These are phyloP conservation scores for Angomonas deanei DNA, from an alignment of 208 protist genomes.

Conservation along the genomic window DNA sequence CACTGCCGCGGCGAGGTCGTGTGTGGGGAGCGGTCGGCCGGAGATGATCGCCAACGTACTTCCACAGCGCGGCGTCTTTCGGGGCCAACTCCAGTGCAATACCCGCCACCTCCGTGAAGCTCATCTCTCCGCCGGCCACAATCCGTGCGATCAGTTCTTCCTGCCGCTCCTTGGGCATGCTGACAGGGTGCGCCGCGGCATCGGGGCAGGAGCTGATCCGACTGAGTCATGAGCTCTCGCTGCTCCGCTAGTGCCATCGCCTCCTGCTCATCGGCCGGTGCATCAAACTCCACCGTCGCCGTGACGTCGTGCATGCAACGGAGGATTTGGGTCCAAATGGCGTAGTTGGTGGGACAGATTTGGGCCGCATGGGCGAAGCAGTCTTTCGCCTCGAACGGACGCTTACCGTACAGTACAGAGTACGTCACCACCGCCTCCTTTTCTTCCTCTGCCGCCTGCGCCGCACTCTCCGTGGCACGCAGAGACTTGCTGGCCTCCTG, in stretches of 20 bases:
- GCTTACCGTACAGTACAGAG: conserved; percentile 21
- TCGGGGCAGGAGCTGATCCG: neutral
- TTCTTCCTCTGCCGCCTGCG: neutral
- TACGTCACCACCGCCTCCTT: conserved; percentile 3
- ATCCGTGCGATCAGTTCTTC: conserved; percentile 2
- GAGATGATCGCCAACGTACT: conserved; percentile 10
- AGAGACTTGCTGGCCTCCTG: neutral
- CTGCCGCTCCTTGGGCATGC: neutral
- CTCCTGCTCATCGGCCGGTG: conserved; percentile 16
- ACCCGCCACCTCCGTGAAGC: conserved; percentile 14
- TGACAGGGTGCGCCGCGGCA: no score
- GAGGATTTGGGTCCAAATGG: conserved; percentile 16
- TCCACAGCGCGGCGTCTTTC: conserved; percentile 11
- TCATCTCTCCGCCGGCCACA: conserved; percentile 11
- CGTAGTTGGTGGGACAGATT: conserved; percentile 8
- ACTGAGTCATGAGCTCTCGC: conserved; percentile 2
- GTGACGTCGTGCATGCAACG: conserved; percentile 1
- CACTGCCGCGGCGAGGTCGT: neutral
- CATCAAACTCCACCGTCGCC: conserved; percentile 19
- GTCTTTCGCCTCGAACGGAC: conserved; percentile 20
- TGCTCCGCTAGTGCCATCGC: conserved; percentile 7
- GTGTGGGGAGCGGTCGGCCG: neutral
- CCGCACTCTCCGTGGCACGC: neutral
- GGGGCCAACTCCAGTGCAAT: conserved; percentile 13
- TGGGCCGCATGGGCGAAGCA: conserved; percentile 21